Percentiles rank a stretch among this genome's conserved stretches.
Evolutionary conservation across 192 early-diverging fungal species (phyloP).

Genomic region (Rhizophlyctis rosea): DNA sequence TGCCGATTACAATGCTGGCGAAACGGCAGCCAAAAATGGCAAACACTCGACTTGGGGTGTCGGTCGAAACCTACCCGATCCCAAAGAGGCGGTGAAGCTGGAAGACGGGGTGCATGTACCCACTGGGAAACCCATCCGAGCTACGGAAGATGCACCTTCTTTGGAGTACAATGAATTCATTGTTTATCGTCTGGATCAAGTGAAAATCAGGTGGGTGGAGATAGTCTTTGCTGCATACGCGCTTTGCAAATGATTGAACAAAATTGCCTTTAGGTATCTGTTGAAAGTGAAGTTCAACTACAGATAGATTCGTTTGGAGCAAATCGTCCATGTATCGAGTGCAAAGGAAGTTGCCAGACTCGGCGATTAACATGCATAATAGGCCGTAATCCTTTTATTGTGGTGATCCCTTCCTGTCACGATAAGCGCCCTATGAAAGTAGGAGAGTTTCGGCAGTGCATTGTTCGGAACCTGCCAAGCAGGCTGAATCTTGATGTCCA

Average conservation of each 20-base stretch:
- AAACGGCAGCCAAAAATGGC: constrained; percentile 23
- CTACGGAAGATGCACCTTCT: constrained; percentile 1
- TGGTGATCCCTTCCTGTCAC: too few species aligned
- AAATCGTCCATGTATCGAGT: too few species aligned
- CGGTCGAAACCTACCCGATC: constrained; percentile 59
- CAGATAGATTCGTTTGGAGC: too few species aligned
- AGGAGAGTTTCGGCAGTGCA: too few species aligned
- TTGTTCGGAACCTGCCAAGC: too few species aligned
- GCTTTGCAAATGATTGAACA: neutral
- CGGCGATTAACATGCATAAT: too few species aligned
- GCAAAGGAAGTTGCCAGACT: too few species aligned
- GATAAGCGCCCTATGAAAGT: too few species aligned
- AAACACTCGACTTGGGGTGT: constrained; percentile 65
- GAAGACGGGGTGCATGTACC: constrained; percentile 52
- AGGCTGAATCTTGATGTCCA: too few species aligned
- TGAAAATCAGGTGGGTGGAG: constrained; percentile 57
- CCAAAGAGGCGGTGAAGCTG: constrained; percentile 29
- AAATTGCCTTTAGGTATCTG: neutral
- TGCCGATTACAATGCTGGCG: constrained; percentile 55
- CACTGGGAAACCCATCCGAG: constrained; percentile 12
- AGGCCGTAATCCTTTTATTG: too few species aligned
- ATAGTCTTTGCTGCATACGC: neutral
- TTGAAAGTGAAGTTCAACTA: too few species aligned
- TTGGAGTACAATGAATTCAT: constrained; percentile 77
- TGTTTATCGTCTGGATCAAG: constrained; percentile 68